A percentile compares a stretch with the other conserved stretches of the same genome.
These are phyloP conservation scores for Lipomyces orientalis DNA, from an alignment of 805 yeast genomes.

Conservation along the genomic window DNA sequence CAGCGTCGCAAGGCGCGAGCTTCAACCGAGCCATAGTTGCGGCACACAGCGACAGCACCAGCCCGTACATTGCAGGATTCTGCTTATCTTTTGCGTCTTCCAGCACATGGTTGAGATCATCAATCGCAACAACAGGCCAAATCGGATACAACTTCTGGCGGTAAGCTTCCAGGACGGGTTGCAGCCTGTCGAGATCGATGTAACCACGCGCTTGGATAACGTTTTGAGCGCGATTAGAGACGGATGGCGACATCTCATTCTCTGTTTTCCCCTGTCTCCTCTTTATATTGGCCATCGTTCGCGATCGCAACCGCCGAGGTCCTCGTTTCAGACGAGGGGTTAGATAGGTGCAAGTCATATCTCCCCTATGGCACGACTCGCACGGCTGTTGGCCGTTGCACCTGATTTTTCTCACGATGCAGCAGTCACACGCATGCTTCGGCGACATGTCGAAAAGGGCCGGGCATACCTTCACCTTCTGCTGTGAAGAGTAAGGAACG, in stretches of 20 bases:
- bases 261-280: neutral
- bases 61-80: neutral
- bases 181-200: neutral
- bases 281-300: neutral
- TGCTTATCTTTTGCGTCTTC: neutral
- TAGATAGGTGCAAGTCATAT: neutral
- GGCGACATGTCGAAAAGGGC: neutral
- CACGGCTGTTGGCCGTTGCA: constrained; percentile 1
- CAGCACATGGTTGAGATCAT: neutral
- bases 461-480: neutral
- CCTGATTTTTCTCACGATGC: constrained; percentile 1
- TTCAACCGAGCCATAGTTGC: constrained; percentile 2
- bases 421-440: constrained; percentile 9
- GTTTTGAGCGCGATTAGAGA: neutral
- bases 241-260: neutral
- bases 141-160: neutral
- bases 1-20: neutral
- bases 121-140: neutral
- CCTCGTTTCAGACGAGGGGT: neutral
- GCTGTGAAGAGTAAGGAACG: neutral
- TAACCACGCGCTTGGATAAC: neutral
- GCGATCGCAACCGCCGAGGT: neutral
- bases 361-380: neutral
- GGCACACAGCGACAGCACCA: constrained; percentile 3
- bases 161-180: neutral